phyloP scores from a whole-genome alignment of 345 rosid genomes.

The Euphorbia tirucalli region DNA sequence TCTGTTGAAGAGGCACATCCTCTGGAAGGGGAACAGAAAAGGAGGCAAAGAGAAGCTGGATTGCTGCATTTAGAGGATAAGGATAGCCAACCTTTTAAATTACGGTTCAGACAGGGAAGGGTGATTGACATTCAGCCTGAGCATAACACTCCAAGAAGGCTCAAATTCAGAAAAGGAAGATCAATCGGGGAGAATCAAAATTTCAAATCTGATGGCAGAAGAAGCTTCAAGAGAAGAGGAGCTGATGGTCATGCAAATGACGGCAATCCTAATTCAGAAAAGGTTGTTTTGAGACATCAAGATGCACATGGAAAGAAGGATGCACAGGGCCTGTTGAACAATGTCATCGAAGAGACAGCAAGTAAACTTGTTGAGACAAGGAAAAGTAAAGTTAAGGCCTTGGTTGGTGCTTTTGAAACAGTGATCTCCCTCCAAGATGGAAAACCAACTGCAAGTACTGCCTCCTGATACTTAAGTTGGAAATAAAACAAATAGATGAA shows the following conservation, averaged over 20 bases:
- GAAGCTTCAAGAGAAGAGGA: constrained; percentile 47
- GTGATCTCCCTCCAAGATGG: constrained; percentile 80
- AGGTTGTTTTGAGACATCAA: constrained; percentile 69
- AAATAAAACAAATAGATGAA: neutral
- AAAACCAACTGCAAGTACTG: constrained; percentile 32
- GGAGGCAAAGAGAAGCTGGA: constrained; percentile 28
- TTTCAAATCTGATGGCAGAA: constrained; percentile 31
- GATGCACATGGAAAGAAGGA: constrained; percentile 58
- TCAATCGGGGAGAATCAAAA: constrained; percentile 34
- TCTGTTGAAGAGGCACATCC: constrained; percentile 22
- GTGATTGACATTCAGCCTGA: constrained; percentile 48
- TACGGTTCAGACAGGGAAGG: constrained; percentile 64
- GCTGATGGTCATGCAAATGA: constrained; percentile 29
- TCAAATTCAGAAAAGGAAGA: constrained; percentile 63
- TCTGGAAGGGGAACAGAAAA: constrained; percentile 25
- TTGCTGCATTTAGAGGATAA: constrained; percentile 27
- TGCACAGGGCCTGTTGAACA: constrained; percentile 56
- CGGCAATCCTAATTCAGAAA: constrained; percentile 31
- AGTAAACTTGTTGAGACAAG: constrained; percentile 75
- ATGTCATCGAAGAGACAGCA: constrained; percentile 93
- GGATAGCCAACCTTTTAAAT: constrained; percentile 38
- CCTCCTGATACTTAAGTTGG: constrained; percentile 22
- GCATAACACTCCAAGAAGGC: constrained; percentile 54
- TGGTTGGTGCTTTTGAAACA: constrained; percentile 94
- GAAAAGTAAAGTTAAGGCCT: constrained; percentile 91